Evolutionary conservation across 2,329 filamentous ascomycete species (phyloP).

Genomic region (Ophiostoma sp.): DNA sequence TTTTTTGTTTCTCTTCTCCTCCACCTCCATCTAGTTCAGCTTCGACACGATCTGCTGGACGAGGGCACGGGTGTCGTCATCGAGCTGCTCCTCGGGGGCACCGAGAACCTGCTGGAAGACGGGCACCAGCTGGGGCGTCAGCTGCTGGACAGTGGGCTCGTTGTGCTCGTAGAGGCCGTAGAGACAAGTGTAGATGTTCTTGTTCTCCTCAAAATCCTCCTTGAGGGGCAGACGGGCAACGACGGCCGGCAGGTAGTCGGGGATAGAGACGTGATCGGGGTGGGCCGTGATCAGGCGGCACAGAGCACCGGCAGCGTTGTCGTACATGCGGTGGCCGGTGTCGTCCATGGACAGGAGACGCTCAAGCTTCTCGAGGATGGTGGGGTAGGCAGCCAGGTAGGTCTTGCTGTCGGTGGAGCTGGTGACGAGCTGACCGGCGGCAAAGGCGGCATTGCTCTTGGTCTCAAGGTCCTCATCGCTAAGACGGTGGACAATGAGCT

Average conservation of each 20-base stretch:
- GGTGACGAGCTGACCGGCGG: slow-evolving; percentile 78
- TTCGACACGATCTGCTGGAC: slow-evolving; percentile 63
- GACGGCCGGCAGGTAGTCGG: slow-evolving; percentile 78
- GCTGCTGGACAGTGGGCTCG: slow-evolving; percentile 67
- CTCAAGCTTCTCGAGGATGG: slow-evolving; percentile 83
- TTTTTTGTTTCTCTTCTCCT: not conserved
- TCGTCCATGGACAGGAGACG: slow-evolving; percentile 75
- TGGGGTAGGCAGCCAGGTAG: slow-evolving; percentile 71
- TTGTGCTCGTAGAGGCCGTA: slow-evolving; percentile 75
- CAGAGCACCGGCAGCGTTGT: slow-evolving; percentile 91
- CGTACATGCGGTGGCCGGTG: slow-evolving; percentile 68
- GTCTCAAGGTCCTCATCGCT: slow-evolving; percentile 87
- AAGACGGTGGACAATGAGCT: slow-evolving; percentile 80
- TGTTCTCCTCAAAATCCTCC: slow-evolving; percentile 96
- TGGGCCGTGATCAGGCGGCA: slow-evolving; percentile 89
- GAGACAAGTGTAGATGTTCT: slow-evolving; percentile 87
- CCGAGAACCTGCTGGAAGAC: slow-evolving; percentile 73
- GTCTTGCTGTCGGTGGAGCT: slow-evolving; percentile 74
- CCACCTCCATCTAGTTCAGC: slow-evolving; percentile 32
- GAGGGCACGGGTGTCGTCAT: slow-evolving; percentile 66
- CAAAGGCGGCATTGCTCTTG: slow-evolving; percentile 94
- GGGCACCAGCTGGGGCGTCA: slow-evolving; percentile 68
- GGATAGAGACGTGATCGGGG: slow-evolving; percentile 76
- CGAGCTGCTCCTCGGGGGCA: slow-evolving; percentile 73
- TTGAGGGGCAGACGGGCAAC: slow-evolving; percentile 79